These are phyloP conservation scores for Pyrus hybrid DNA, from an alignment of 331 rosid genomes.

Conservation along the genomic window DNA sequence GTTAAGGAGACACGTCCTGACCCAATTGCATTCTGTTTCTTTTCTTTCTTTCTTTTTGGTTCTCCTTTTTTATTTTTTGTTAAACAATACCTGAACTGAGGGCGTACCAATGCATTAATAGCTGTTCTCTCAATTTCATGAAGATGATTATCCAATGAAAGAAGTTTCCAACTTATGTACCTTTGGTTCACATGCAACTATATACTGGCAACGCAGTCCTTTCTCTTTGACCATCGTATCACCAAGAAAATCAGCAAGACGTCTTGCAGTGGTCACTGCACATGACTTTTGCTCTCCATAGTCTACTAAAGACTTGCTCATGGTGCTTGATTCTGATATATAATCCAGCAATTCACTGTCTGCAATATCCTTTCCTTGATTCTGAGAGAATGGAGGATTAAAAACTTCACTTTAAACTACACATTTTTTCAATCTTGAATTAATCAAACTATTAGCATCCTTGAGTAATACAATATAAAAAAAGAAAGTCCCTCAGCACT, in stretches of 20 bases:
- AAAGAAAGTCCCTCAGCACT: neutral
- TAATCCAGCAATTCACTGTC: constrained; percentile 94
- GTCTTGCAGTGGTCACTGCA: constrained; percentile 94
- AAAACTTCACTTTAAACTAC: neutral
- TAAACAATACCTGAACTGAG: neutral
- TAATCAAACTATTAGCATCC: neutral
- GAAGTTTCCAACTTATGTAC: constrained; percentile 21
- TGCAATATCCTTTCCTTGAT: constrained; percentile 87
- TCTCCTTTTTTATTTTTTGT: neutral
- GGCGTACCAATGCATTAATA: neutral
- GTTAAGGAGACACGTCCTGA: neutral
- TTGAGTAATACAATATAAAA: neutral
- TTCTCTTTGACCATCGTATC: constrained; percentile 94
- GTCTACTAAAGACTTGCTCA: constrained; percentile 98
- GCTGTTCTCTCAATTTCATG: neutral
- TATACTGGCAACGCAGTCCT: constrained; percentile 91
- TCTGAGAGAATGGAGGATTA: constrained; percentile 33
- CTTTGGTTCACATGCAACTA: constrained; percentile 98
- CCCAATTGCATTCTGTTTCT: neutral
- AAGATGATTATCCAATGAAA: neutral
- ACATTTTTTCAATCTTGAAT: neutral
- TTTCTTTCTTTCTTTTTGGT: neutral
- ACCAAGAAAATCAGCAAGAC: constrained; percentile 97
- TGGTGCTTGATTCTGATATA: constrained; percentile 98
- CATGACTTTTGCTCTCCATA: constrained; percentile 91